Evolutionary conservation across 2,329 filamentous ascomycete species (phyloP).

Genomic region (Trichoderma citrinoviride): DNA sequence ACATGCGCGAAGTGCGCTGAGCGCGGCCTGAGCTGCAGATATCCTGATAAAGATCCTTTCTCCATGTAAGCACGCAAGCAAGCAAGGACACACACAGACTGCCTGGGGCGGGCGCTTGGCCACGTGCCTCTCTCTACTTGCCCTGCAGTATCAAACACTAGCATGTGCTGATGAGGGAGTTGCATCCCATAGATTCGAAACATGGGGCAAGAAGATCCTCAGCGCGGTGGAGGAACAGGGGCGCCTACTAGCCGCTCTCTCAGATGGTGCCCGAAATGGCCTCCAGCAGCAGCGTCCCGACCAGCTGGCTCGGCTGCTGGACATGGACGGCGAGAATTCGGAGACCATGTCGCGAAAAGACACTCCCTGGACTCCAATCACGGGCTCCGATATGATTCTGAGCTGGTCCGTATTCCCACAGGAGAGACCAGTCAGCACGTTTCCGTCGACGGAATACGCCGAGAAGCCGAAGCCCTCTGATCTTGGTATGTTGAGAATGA

Average conservation of each 20-base stretch:
- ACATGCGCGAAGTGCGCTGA: slow-evolving; percentile 10
- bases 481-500: not conserved
- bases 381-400: slow-evolving; percentile 5
- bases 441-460: not conserved
- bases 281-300: not conserved
- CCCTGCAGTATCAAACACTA: too few species aligned
- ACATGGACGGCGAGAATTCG: slow-evolving; percentile 1
- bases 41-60: slow-evolving; percentile 12
- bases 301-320: not conserved
- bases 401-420: slow-evolving; percentile 7
- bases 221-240: slow-evolving; percentile 1
- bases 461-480: slow-evolving; percentile 3
- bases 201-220: slow-evolving; percentile 12
- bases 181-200: not conserved
- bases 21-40: not conserved
- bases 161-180: too few species aligned
- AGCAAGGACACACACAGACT: too few species aligned
- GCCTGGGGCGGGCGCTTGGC: not conserved
- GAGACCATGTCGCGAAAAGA: slow-evolving; percentile 9
- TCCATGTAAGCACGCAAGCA: not conserved
- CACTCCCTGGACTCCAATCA: slow-evolving; percentile 5
- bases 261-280: not conserved
- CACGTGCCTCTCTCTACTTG: not conserved
- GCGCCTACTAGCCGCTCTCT: not conserved
- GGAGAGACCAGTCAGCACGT: not conserved